A percentile compares a stretch with the other conserved stretches of the same genome.
Conservation (phyloP, 805 yeast genomes). For the Isabelozyma rhagii region DNA sequence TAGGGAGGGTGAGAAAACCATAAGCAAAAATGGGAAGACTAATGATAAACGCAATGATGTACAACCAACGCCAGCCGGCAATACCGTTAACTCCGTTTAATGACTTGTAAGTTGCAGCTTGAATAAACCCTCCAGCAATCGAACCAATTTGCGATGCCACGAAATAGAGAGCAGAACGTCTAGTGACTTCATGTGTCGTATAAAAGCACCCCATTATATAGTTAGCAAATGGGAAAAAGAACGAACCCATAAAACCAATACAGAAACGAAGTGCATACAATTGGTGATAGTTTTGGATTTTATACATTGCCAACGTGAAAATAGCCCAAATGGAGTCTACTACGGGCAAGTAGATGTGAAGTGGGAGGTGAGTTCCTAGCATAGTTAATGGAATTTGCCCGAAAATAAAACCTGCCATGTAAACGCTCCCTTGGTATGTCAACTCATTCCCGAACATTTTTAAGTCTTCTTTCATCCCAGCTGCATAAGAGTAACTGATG, state of each 20-base stretch:
- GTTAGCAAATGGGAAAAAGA: conserved; percentile 39
- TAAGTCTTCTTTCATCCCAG: conserved; percentile 3
- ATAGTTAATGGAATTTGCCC: conserved; percentile 27
- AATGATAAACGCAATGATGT: conserved; percentile 1
- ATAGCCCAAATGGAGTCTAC: conserved; percentile 13
- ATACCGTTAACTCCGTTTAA: conserved; percentile 2
- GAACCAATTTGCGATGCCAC: conserved; percentile 23
- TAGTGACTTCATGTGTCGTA: conserved; percentile 38
- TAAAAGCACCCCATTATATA: conserved; percentile 43
- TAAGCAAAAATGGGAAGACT: conserved; percentile 6
- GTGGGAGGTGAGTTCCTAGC: conserved; percentile 19
- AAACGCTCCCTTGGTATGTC: conserved; percentile 7
- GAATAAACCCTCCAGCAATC: conserved; percentile 32
- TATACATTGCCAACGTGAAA: conserved; percentile 9
- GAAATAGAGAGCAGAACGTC: conserved; percentile 25
- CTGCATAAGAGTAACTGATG: conserved; percentile 2
- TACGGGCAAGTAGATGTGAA: conserved; percentile 20
- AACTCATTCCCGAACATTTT: conserved; percentile 2
- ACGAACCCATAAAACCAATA: conserved; percentile 43
- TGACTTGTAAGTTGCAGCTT: conserved; percentile 35
- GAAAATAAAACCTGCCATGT: conserved; percentile 22
- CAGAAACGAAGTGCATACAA: conserved; percentile 41
- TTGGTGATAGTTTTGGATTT: conserved; percentile 14
- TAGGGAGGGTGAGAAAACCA: conserved; percentile 7
- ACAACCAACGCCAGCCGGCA: conserved; percentile 7